A percentile compares a stretch with the other conserved stretches of the same genome.
These are phyloP conservation scores for Castanea crenata DNA, from an alignment of 306 rosid species.

Conservation along the genomic window DNA sequence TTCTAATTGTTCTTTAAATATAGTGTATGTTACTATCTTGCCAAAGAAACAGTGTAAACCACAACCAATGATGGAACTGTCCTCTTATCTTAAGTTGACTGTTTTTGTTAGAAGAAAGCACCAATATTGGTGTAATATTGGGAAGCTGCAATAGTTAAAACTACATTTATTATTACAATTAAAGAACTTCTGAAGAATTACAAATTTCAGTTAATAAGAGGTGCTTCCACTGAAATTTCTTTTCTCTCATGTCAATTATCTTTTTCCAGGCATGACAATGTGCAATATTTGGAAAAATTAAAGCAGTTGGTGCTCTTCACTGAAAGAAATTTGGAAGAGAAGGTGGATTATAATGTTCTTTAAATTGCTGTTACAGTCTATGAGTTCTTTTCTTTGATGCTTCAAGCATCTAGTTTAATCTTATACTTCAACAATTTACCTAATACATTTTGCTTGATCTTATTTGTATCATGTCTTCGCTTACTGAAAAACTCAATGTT, in stretches of 20 bases:
- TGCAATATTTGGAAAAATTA: slow-evolving; percentile 84
- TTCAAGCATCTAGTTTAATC: slow-evolving; percentile 18
- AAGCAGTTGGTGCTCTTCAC: slow-evolving; percentile 87
- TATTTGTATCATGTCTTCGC: not conserved
- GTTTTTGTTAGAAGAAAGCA: slow-evolving; percentile 13
- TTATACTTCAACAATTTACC: not conserved
- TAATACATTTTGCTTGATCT: not conserved
- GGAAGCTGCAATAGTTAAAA: slow-evolving; percentile 11
- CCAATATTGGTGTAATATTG: slow-evolving; percentile 12
- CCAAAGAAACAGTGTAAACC: slow-evolving; percentile 1
- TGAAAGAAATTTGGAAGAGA: slow-evolving; percentile 80
- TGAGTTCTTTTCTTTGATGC: not conserved
- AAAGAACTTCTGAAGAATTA: slow-evolving; percentile 16
- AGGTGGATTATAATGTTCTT: slow-evolving; percentile 47
- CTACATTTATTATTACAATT: slow-evolving; percentile 13
- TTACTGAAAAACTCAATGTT: not conserved
- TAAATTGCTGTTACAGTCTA: slow-evolving; percentile 1
- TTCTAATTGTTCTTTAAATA: not conserved
- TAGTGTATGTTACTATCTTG: slow-evolving; percentile 1
- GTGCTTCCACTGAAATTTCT: slow-evolving; percentile 4
- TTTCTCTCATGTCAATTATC: slow-evolving; percentile 15
- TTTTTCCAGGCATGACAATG: slow-evolving; percentile 83
- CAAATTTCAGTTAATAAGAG: slow-evolving; percentile 4
- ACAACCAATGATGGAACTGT: slow-evolving; percentile 5
- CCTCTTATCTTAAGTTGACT: not conserved